Evolutionary conservation across 2,329 filamentous ascomycete species (phyloP).

Genomic region (Lecanoromycetidae sp.): DNA sequence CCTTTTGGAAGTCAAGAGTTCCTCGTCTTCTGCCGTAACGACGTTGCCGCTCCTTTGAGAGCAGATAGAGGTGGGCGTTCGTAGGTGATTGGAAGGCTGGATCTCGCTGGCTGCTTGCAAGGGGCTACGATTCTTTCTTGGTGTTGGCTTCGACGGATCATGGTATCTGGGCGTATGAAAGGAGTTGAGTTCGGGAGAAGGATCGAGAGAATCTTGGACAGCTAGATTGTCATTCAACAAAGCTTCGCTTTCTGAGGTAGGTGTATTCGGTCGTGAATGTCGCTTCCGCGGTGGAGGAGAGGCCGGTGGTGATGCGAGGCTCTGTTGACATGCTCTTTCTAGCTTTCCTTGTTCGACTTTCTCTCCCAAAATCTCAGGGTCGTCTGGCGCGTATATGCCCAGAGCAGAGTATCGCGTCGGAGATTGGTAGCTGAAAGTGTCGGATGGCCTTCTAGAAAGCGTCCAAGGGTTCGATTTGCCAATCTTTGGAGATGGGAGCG

Average conservation of each 20-base stretch:
- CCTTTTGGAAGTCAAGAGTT: neutral
- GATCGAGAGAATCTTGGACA: neutral
- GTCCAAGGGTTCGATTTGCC: constrained; percentile 16
- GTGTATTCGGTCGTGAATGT: constrained; percentile 2
- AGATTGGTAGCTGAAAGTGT: constrained; percentile 9
- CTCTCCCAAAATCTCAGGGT: neutral
- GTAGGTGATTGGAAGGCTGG: neutral
- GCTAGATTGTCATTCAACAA: neutral
- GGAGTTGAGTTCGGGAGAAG: no score
- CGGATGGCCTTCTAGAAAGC: constrained; percentile 14
- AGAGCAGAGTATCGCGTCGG: constrained; percentile 11
- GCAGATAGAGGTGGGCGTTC: neutral
- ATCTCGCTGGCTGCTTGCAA: neutral
- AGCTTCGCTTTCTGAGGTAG: neutral
- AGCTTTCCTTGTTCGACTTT: neutral
- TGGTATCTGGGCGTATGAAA: neutral
- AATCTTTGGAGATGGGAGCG: neutral
- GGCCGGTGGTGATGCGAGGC: neutral
- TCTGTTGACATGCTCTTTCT: neutral
- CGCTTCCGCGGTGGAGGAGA: neutral
- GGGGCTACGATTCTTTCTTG: constrained; percentile 12
- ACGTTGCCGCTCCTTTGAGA: neutral
- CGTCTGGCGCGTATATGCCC: constrained; percentile 8
- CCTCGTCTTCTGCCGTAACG: neutral
- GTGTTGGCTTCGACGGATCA: constrained; percentile 3